Conservation (phyloP, 768 basidiomycete species). For the Fomitopsis pulvina region DNA sequence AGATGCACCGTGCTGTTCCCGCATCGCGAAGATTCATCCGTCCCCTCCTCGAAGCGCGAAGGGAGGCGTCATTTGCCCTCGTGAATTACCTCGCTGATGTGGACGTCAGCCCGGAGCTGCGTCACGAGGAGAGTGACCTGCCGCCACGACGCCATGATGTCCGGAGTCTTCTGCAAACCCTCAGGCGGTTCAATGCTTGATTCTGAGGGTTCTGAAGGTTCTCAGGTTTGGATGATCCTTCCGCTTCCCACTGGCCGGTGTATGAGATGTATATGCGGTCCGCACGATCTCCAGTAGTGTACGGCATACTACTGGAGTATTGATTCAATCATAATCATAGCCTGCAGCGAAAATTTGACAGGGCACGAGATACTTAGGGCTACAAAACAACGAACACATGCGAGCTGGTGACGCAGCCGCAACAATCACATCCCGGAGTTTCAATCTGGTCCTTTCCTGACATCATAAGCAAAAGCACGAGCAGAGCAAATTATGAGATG, state of each 20-base stretch:
- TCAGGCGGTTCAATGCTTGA: neutral
- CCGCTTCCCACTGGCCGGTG: neutral
- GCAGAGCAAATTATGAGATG: neutral
- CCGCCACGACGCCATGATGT: too few relatives aligned
- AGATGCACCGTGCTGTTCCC: neutral
- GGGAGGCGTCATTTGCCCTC: conserved; percentile 13
- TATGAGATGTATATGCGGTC: neutral
- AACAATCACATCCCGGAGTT: neutral
- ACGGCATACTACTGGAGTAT: neutral
- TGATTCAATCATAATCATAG: neutral
- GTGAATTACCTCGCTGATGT: conserved; percentile 10
- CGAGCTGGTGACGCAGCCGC: neutral
- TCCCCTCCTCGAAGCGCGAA: conserved; percentile 12
- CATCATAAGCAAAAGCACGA: neutral
- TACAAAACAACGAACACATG: too few relatives aligned
- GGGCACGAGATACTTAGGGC: neutral
- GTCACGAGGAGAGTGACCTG: too few relatives aligned
- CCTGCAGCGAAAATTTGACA: neutral
- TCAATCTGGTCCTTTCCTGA: neutral
- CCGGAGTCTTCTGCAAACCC: neutral
- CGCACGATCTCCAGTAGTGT: neutral
- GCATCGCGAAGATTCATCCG: conserved; percentile 9
- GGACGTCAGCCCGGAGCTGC: too few relatives aligned
- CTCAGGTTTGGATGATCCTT: neutral
- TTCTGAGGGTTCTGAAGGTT: neutral